Conservation (phyloP, 2,329 filamentous ascomycete genomes). For the Sphaerulina populicola region DNA sequence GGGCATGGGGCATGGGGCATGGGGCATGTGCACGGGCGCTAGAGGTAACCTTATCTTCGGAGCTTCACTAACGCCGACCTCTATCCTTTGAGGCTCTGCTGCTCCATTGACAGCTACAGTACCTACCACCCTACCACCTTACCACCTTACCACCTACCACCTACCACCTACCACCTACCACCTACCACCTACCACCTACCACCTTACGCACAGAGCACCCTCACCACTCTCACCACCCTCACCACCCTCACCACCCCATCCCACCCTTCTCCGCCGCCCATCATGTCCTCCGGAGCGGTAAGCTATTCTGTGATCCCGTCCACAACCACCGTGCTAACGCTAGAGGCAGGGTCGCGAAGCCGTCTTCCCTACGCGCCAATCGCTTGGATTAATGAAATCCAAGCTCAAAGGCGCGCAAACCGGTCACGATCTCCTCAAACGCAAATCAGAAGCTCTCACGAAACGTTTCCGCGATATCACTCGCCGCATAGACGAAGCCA, state of each 20-base stretch:
- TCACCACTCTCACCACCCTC: neutral
- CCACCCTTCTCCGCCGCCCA: constrained; percentile 11
- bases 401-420: constrained; percentile 77
- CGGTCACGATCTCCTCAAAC: constrained; percentile 88
- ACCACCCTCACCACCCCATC: neutral
- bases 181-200: neutral
- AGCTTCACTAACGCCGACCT: neutral
- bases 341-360: constrained; percentile 70
- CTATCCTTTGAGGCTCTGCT: neutral
- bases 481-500: constrained; percentile 92
- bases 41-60: no score
- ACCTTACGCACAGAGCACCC: neutral
- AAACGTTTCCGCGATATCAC: constrained; percentile 83
- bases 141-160: no score
- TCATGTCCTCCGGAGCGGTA: constrained; percentile 24
- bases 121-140: neutral
- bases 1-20: neutral
- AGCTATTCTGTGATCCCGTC: neutral
- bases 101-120: neutral
- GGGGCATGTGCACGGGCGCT: neutral
- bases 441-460: constrained; percentile 95
- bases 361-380: constrained; percentile 96
- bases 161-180: neutral
- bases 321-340: no score
- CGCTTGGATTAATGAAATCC: constrained; percentile 90